phyloP scores from a whole-genome alignment of 257 asterid species.

The Dorcoceras hygrometricum region DNA sequence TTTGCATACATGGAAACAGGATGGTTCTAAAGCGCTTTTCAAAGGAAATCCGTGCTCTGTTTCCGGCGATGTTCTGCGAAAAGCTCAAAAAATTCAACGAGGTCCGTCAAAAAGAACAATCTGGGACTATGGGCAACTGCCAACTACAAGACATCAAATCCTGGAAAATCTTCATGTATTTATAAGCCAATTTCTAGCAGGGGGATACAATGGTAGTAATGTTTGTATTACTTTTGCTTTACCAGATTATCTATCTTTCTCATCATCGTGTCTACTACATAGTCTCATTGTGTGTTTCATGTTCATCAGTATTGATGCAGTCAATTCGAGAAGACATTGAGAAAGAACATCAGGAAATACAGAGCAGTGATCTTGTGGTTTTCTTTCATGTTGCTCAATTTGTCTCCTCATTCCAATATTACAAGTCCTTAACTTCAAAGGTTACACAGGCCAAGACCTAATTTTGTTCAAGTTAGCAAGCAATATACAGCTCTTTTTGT shows the following conservation, averaged over 20 bases:
- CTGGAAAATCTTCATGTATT: conserved; percentile 59
- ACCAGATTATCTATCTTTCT: conserved; percentile 5
- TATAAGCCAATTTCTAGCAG: conserved; percentile 65
- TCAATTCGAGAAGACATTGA: conserved; percentile 84
- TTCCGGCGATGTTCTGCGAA: conserved; percentile 53
- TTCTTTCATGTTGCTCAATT: conserved; percentile 85
- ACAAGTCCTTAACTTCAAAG: conserved; percentile 55
- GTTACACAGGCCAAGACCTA: conserved; percentile 36
- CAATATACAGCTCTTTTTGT: neutral
- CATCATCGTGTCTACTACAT: conserved; percentile 21
- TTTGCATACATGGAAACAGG: conserved; percentile 46
- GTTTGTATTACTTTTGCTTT: conserved; percentile 15
- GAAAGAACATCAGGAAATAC: conserved; percentile 71
- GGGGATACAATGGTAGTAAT: conserved; percentile 81
- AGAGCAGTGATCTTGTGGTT: conserved; percentile 58
- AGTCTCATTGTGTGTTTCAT: conserved; percentile 27
- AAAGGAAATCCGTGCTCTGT: conserved; percentile 81
- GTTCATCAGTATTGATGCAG: conserved; percentile 65
- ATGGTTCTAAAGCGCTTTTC: conserved; percentile 85
- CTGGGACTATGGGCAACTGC: conserved; percentile 70
- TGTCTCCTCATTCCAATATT: conserved; percentile 78
- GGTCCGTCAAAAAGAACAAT: conserved; percentile 66
- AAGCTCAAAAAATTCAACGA: conserved; percentile 58
- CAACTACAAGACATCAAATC: conserved; percentile 52
- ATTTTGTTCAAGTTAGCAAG: conserved; percentile 8